phyloP scores from a whole-genome alignment of 2,329 filamentous ascomycete genomes.

The Calonectria fujianensis region DNA sequence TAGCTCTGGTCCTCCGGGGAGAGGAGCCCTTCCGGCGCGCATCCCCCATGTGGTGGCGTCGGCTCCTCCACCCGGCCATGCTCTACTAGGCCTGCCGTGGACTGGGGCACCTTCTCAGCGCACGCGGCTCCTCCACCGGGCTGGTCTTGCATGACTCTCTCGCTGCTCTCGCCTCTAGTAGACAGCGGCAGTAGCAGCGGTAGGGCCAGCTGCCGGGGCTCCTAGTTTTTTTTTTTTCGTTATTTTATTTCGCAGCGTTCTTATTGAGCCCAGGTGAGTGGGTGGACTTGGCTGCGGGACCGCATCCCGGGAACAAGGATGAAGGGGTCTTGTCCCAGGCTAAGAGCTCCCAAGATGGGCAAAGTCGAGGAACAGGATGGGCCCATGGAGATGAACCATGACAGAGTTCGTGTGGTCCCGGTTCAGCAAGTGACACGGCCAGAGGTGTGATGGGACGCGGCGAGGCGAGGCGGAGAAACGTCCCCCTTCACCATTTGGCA shows the following conservation, averaged over 20 bases:
- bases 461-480: slow-evolving; percentile 31
- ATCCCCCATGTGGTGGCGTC: slow-evolving; percentile 50
- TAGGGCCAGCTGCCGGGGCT: slow-evolving; percentile 1
- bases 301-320: slow-evolving; percentile 24
- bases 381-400: slow-evolving; percentile 35
- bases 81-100: slow-evolving; percentile 50
- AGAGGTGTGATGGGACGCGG: slow-evolving; percentile 2
- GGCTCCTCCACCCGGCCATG: slow-evolving; percentile 46
- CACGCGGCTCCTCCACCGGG: slow-evolving; percentile 42
- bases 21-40: slow-evolving; percentile 7
- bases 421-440: slow-evolving; percentile 7
- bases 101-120: slow-evolving; percentile 43
- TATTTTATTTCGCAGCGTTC: not conserved
- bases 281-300: slow-evolving; percentile 29
- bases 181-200: slow-evolving; percentile 1
- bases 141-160: slow-evolving; percentile 39
- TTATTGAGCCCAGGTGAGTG: slow-evolving; percentile 19
- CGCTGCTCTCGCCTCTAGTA: slow-evolving; percentile 21
- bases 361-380: slow-evolving; percentile 36
- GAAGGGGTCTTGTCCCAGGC: not conserved
- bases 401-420: slow-evolving; percentile 20
- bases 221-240: not conserved
- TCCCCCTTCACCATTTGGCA: slow-evolving; percentile 37
- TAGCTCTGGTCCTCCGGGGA: slow-evolving; percentile 6
- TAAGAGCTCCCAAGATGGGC: slow-evolving; percentile 25